Conservation (phyloP, 345 rosid species). For the Linum lewisii region DNA sequence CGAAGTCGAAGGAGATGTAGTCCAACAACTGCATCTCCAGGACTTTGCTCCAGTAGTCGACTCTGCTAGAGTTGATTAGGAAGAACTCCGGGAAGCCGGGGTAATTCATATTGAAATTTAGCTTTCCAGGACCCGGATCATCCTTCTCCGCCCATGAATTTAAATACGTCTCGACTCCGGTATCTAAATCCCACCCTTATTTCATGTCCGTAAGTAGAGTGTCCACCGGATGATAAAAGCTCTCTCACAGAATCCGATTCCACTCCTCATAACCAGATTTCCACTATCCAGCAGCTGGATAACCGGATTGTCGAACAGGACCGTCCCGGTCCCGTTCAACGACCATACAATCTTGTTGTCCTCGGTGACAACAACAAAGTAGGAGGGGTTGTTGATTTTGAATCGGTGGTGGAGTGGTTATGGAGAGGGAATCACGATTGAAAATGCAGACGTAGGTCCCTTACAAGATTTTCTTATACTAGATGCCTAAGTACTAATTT, state of each 20-base stretch:
- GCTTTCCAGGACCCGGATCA: slow-evolving; percentile 34
- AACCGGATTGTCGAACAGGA: slow-evolving; percentile 19
- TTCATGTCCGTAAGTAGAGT: slow-evolving; percentile 75
- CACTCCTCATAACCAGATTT: slow-evolving; percentile 54
- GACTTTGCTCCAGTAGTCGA: slow-evolving; percentile 27
- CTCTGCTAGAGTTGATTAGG: background rate
- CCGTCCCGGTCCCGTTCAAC: slow-evolving; percentile 30
- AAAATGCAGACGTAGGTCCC: slow-evolving; percentile 79
- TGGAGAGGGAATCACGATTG: slow-evolving; percentile 56
- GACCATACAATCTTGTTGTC: slow-evolving; percentile 38
- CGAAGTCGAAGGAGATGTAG: slow-evolving; percentile 7
- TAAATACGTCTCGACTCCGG: slow-evolving; percentile 34
- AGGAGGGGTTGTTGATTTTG: slow-evolving; percentile 35
- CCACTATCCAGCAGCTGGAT: slow-evolving; percentile 60
- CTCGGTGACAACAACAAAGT: slow-evolving; percentile 18
- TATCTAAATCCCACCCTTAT: slow-evolving; percentile 59
- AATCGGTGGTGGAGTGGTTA: slow-evolving; percentile 32
- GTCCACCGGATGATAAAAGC: slow-evolving; percentile 72
- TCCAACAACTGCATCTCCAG: background rate
- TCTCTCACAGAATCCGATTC: slow-evolving; percentile 49
- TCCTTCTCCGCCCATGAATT: slow-evolving; percentile 44
- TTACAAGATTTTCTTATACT: slow-evolving; percentile 37
- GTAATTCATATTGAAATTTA: background rate
- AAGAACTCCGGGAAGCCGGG: slow-evolving; percentile 1
- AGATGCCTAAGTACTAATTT: slow-evolving; percentile 19